These are phyloP conservation scores for Wickerhamomyces bisporus DNA, from an alignment of 805 yeast species.

Conservation along the genomic window DNA sequence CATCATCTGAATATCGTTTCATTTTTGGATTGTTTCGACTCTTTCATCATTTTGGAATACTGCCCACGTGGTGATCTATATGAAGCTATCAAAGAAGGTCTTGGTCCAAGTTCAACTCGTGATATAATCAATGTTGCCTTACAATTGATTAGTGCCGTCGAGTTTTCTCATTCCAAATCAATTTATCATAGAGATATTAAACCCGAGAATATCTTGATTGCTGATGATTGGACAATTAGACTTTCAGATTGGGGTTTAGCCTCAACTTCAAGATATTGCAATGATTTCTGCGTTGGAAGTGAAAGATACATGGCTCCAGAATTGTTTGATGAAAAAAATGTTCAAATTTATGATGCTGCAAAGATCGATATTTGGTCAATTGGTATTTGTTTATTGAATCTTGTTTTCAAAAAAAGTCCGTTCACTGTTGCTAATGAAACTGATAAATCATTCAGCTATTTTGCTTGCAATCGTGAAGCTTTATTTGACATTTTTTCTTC, in stretches of 20 bases:
- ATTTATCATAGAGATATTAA: conserved; percentile 83
- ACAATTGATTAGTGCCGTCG: conserved; percentile 68
- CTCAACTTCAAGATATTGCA: conserved; percentile 43
- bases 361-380: conserved; percentile 87
- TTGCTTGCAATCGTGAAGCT: conserved; percentile 83
- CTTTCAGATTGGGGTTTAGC: conserved; percentile 77
- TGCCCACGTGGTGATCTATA: conserved; percentile 86
- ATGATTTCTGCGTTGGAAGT: conserved; percentile 82
- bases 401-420: conserved; percentile 86
- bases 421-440: conserved; percentile 74
- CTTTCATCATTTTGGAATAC: conserved; percentile 72
- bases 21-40: conserved; percentile 56
- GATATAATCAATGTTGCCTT: conserved; percentile 48
- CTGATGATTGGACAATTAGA: conserved; percentile 49
- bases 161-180: conserved; percentile 61
- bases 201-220: conserved; percentile 69
- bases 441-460: conserved; percentile 80
- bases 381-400: conserved; percentile 76
- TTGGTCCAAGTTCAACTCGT: conserved; percentile 51
- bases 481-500: conserved; percentile 87
- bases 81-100: conserved; percentile 60
- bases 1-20: conserved; percentile 53
- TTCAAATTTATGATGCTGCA: conserved; percentile 66
- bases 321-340: conserved; percentile 53
- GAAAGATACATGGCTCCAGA: conserved; percentile 97